phyloP scores from a whole-genome alignment of 352 stramenopile genomes.

The Aphanomyces stellatus region DNA sequence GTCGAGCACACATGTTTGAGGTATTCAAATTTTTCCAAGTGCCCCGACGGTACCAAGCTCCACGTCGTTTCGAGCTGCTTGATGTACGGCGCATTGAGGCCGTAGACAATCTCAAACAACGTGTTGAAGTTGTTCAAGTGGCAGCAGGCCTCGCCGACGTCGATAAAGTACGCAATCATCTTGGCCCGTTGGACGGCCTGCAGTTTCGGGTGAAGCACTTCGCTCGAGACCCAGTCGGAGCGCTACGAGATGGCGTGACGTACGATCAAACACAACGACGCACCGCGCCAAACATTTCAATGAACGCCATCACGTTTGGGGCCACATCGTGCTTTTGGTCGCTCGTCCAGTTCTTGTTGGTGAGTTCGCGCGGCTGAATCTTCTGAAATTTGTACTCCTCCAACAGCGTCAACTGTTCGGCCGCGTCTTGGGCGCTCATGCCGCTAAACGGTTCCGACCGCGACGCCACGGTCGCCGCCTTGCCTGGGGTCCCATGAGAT shows the following conservation, averaged over 20 bases:
- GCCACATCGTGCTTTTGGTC: constrained; percentile 74
- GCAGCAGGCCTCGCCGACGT: constrained; percentile 69
- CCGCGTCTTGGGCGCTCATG: constrained; percentile 51
- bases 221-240: constrained; percentile 80
- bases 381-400: constrained; percentile 70
- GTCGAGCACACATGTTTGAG: constrained; percentile 72
- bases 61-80: constrained; percentile 78
- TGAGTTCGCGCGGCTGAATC: constrained; percentile 65
- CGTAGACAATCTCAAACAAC: constrained; percentile 75
- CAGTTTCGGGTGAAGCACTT: constrained; percentile 78
- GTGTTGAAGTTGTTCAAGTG: constrained; percentile 87
- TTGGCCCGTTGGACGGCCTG: constrained; percentile 72
- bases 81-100: constrained; percentile 70
- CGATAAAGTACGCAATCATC: constrained; percentile 78
- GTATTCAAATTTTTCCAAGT: constrained; percentile 73
- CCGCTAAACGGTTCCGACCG: constrained; percentile 48
- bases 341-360: constrained; percentile 81
- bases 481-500: neutral
- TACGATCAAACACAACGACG: neutral
- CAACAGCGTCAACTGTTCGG: constrained; percentile 73
- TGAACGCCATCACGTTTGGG: constrained; percentile 72
- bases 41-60: constrained; percentile 49
- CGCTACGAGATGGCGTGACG: constrained; percentile 4
- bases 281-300: constrained; percentile 77
- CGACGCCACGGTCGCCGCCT: neutral